Evolutionary conservation across 225 moss, liverwort and hornwort genomes (phyloP), one percentile per base, ranked within the genome.

Genomic region (Neckera pumila): DNA sequence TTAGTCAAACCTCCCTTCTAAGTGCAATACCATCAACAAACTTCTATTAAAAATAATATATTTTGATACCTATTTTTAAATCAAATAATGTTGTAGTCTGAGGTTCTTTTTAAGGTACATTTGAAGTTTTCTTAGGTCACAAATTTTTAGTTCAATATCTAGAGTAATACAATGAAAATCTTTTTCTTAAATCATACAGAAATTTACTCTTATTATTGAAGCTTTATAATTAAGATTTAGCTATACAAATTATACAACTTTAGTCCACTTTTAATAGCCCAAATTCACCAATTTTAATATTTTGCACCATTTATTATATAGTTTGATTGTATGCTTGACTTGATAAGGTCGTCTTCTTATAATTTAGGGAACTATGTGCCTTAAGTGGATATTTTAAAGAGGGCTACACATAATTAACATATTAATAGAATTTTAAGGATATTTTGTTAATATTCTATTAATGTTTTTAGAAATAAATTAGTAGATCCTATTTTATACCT

Each of bases 291-390:
- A 56, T n/a, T 15, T 9, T 17, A 54, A n/a, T 16, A 54, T n/a
- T 54, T 15, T 8, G 12, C 4, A 51, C 13, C 2, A 17, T 5
- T 14, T 14, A 13, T 7, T 0, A 49, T 0, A 30, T 49, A 31
- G 0, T 31, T 31, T 74, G 47, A 75, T 49, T 28, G 4, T 19
- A 49, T 12, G 1, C 18, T 75, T 49, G 49, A 49, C 1, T 1
- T 8, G 0, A 0, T 0, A 30, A 19, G 11, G 11, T 12, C 12
- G 49, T 49, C 12, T 0, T 25, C 1, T 15, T 11, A 49, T 49
- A 47, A 74, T 19, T 74, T 47, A 31, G 7, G 4, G 12, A 47
- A 47, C 2, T 1, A 31, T 12, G 4, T 31, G 3, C 15, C 14
- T 40, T 42, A 15, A 23, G 25, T 40, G 25, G 14, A 0, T 70